Evolutionary conservation across 139 green algal species (phyloP), one percentile per base, ranked within the genome.

Genomic region (Pseudopediastrum boryanum): DNA sequence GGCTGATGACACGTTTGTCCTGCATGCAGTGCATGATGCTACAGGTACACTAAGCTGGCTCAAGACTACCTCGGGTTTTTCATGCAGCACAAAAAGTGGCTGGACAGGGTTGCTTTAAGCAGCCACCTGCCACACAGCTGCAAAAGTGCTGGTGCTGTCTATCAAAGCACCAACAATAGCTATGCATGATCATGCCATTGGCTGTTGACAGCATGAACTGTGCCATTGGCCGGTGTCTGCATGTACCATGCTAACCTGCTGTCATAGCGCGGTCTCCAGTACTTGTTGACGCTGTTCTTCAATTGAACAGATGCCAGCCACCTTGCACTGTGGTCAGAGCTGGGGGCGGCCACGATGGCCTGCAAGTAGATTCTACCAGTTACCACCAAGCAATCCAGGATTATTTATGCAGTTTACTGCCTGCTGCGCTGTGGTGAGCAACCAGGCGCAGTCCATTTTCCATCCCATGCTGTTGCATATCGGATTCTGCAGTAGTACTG

Each of bases 231-330:
- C n/a, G n/a, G n/a, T n/a, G n/a, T n/a, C n/a, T n/a, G n/a, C n/a
- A n/a, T n/a, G n/a, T n/a, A n/a, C n/a, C 29, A 71, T 3, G 25
- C 59, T 5, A 43, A 86, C 82, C 61, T 29, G 31, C 63, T 59
- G 76, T 75, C 76, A 50, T 73, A 67, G 35, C 89, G 83, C 16
- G 65, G 82, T 23, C 76, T 70, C 94, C 94, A 98, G 79, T 92
- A 83, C 67, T 90, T 88, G 41, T 80, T 83, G n/a, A 97, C 87
- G 46, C 50, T 93, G 86, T 98, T 98, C 62, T 98, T 98, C 10
- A 98, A 86, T 35, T 98, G 92, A 19, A 97, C 88, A 1, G 84
- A 83, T 5, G 95, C 94, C 35, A 98, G 84, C 92, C 94, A 98
- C 8, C 94, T 84, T 0, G 85, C 91, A 56, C 89, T 91, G 68